Evolutionary conservation across 78 protist genomes (phyloP), one percentile per base, ranked within the genome.

Genomic region (Paratrimastix pyriformis): DNA sequence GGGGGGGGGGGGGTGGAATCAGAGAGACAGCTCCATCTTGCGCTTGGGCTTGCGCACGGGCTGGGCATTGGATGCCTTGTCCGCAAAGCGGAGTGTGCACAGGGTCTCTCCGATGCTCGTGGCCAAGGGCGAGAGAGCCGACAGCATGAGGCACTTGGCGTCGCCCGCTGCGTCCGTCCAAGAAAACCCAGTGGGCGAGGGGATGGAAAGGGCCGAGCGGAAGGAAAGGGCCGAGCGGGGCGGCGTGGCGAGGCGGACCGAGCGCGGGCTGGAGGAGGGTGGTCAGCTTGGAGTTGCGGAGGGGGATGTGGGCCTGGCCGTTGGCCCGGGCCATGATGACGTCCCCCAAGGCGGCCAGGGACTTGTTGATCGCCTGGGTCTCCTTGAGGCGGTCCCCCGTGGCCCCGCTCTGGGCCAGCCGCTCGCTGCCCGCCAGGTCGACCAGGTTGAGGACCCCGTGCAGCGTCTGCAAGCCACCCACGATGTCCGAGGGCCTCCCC

Each of bases 271-370:
- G 79, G 39, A 75, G 69, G 30, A 75, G 71, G 71, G 52, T 57
- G 32, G 79, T 75, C 59, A 75, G 79, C 55, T 75, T 75, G 46
- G 65, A 52, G 79, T 75, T 75, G 35, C 76, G 48, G 59, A 44
- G 57, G 30, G 79, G 79, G 4, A 75, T 15, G 69, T 75, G 79
- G 29, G 37, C 32, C 33, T 54, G 57, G 43, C 30, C 8, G 35
- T 3, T 26, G 13, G 79, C 79, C 3, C 44, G 37, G 8, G 76
- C 76, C 21, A 52, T 40, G 57, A 75, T 64, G 62, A 75, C 79
- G 43, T 75, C 79, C 32, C 79, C n/a, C 37, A 75, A 69, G 48
- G 66, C 44, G 65, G 69, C 35, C 50, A 76, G 80, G 45, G 69
- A 57, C 72, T 64, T 65, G 80, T 76, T 76, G 80, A 76, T 76